Conservation (phyloP, 23 red algal genomes). For the Gracilaria vermiculophylla region DNA sequence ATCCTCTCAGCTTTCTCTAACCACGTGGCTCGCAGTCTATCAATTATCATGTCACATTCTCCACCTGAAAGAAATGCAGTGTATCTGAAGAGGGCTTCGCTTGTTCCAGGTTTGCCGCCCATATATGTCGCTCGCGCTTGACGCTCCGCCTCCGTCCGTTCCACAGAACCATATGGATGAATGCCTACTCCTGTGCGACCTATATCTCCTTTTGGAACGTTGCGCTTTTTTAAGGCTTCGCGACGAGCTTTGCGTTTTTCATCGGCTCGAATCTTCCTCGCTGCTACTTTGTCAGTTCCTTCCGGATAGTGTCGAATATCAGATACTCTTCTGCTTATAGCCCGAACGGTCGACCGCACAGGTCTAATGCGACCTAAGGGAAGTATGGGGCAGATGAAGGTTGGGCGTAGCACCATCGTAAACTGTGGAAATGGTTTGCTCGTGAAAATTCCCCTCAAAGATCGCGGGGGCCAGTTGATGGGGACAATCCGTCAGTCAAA, state of each 20-base stretch:
- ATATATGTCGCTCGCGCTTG: slow-evolving; percentile 29
- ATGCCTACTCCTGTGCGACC: slow-evolving; percentile 32
- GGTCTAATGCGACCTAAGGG: not conserved
- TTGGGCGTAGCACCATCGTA: not conserved
- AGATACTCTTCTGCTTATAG: slow-evolving; percentile 3
- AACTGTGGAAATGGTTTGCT: not conserved
- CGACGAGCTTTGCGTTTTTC: slow-evolving; percentile 18
- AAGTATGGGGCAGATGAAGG: not conserved
- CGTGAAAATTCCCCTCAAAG: not conserved
- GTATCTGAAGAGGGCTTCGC: not conserved
- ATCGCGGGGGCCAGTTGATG: not conserved
- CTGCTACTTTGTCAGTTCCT: slow-evolving; percentile 38
- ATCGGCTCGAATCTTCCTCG: not conserved
- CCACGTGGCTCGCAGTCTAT: slow-evolving; percentile 20
- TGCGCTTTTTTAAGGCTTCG: not conserved
- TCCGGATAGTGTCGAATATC: slow-evolving; percentile 34
- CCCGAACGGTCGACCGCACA: not conserved
- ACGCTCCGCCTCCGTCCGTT: slow-evolving; percentile 39
- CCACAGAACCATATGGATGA: slow-evolving; percentile 21
- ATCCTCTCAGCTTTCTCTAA: slow-evolving; percentile 8
- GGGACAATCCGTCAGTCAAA: too few species aligned
- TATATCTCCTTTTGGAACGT: slow-evolving; percentile 24
- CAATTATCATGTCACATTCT: slow-evolving; percentile 44
- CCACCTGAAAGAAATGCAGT: slow-evolving; percentile 21
- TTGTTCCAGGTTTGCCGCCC: not conserved